Base-by-base conservation (phyloP, 805 yeast species). In the Isabelozyma heimii region DNA sequence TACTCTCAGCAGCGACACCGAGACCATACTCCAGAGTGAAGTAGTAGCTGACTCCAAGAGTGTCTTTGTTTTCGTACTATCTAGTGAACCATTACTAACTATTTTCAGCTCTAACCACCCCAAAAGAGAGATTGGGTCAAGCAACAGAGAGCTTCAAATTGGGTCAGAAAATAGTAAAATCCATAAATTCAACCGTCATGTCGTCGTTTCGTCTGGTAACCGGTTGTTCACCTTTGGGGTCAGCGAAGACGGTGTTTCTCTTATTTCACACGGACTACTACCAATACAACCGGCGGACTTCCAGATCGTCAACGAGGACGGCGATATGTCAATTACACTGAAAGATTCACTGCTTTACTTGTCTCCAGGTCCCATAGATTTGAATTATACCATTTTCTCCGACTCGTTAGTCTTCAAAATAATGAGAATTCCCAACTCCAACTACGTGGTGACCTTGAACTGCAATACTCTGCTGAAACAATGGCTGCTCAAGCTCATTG, bases 401-500 rank as follows among this genome's bases (percentile, higher is more conserved):
- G 35, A 30, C n/a, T 30, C 35, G 5, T 30, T 30, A 10, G n/a
- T 30, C 5, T 30, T 10, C 35, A 9, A 13, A 13, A 10, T 30
- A 10, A 1, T 30, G 8, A 30, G 8, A 13, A 30, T 30, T 10
- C 35, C 35, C 10, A 30, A 13, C n/a, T 30, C 35, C 35, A 30
- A 30, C n/a, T 30, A 30, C 35, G n/a, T 30, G 10, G 35, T 30
- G 9, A 30, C n/a, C n/a, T 30, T 30, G 35, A 13, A 10, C n/a
- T 30, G 35, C 35, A 30, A 9, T 30, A 30, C 10, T 5, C 10
- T 30, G n/a, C 10, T 30, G n/a, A 30, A 30, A 8, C 35, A 30
- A 30, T 30, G 35, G 35, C 35, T 10, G n/a, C 35, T 30, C 35
- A 9, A 30, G 8, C 35, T 30, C n/a, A 37, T 62, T 6, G 52